Percentiles rank a stretch among this genome's conserved stretches.
Evolutionary conservation across 345 rosid genomes (phyloP).

Genomic region (Cardamine occulta): DNA sequence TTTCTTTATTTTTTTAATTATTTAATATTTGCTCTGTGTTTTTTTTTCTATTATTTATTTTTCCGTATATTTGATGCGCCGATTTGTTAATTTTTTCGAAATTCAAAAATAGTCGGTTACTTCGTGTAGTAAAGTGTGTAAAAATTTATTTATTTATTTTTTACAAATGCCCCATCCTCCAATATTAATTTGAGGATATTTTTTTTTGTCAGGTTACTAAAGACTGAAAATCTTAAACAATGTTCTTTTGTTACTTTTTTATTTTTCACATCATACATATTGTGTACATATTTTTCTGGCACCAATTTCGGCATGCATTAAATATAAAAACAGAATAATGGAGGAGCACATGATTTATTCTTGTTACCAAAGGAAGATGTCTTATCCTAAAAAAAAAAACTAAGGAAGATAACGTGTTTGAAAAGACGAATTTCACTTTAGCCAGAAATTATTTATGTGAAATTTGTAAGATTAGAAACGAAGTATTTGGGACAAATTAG

Average conservation of each 20-base stretch:
- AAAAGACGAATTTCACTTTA: neutral
- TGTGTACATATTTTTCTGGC: neutral
- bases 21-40: neutral
- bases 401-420: neutral
- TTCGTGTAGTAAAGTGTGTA: neutral
- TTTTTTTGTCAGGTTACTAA: neutral
- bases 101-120: conserved; percentile 10
- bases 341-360: neutral
- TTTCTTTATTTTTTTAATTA: neutral
- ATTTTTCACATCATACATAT: neutral
- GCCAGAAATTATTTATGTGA: neutral
- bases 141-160: neutral
- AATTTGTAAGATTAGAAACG: neutral
- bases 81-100: conserved; percentile 10
- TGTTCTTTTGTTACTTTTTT: neutral
- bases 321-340: neutral
- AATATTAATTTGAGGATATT: neutral
- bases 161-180: neutral
- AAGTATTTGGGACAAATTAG: neutral
- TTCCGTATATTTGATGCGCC: neutral
- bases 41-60: neutral
- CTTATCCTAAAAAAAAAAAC: too few species aligned
- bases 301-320: neutral
- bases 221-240: neutral
- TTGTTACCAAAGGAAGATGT: too few species aligned